Evolutionary conservation across 176 grass and related monocot genomes (phyloP).

Genomic region (Metroxylon sagu): DNA sequence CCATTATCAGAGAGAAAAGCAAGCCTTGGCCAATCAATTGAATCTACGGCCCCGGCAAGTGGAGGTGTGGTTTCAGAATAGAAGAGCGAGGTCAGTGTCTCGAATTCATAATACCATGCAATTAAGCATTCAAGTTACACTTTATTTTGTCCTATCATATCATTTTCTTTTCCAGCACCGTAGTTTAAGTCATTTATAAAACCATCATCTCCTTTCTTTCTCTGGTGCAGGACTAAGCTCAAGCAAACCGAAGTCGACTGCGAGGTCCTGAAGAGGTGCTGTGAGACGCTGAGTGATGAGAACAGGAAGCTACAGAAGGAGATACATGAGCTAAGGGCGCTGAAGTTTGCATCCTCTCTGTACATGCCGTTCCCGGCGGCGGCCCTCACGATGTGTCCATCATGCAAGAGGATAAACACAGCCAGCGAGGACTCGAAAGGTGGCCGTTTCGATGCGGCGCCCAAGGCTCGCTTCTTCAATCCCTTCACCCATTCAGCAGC

Average conservation of each 20-base stretch:
- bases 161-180: background rate
- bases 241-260: background rate
- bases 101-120: background rate
- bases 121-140: too few species aligned
- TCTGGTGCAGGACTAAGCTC: background rate
- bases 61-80: slow-evolving; percentile 48
- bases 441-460: background rate
- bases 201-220: background rate
- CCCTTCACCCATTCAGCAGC: slow-evolving; percentile 5
- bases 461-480: slow-evolving; percentile 5
- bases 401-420: slow-evolving; percentile 12
- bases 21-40: slow-evolving; percentile 23
- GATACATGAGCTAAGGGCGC: background rate
- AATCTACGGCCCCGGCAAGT: slow-evolving; percentile 29
- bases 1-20: slow-evolving; percentile 11
- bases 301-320: background rate
- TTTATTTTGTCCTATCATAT: background rate
- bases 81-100: slow-evolving; percentile 31
- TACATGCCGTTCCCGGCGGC: background rate
- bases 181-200: too few species aligned
- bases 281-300: background rate
- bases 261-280: background rate
- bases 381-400: slow-evolving; percentile 14
- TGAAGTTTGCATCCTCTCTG: background rate
- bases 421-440: background rate